These are phyloP conservation scores for Mycocentrospora acerina DNA, from an alignment of 2,329 filamentous ascomycete genomes.

Conservation along the genomic window DNA sequence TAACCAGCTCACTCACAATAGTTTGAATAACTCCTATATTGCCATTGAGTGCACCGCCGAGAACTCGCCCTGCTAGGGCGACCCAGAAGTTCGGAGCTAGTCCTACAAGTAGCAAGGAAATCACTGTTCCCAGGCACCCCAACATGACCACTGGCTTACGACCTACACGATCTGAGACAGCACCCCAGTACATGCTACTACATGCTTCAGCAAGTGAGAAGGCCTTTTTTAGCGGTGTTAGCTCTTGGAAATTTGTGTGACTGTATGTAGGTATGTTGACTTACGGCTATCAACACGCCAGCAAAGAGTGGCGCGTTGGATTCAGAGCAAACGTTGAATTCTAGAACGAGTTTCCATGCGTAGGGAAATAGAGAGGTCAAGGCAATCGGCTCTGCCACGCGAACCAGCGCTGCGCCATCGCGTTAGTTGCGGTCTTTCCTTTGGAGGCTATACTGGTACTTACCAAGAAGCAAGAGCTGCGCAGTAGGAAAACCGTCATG, in stretches of 20 bases:
- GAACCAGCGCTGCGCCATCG: constrained; percentile 71
- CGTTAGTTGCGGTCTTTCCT: constrained; percentile 5
- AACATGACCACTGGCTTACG: constrained; percentile 44
- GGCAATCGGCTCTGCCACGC: constrained; percentile 88
- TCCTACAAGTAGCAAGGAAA: constrained; percentile 80
- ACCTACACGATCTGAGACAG: constrained; percentile 42
- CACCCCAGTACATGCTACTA: constrained; percentile 68
- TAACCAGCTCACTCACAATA: constrained; percentile 87
- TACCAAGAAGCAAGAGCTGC: constrained; percentile 84
- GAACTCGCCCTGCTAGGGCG: constrained; percentile 71
- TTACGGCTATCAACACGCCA: constrained; percentile 66
- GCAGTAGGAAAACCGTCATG: constrained; percentile 73
- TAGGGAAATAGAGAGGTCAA: constrained; percentile 94
- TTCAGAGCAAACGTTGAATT: constrained; percentile 39
- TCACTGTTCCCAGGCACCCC: constrained; percentile 73
- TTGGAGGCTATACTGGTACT: constrained; percentile 31
- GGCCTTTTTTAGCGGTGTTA: no score
- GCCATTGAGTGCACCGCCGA: constrained; percentile 84
- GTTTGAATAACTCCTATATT: constrained; percentile 88
- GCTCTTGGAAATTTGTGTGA: no score
- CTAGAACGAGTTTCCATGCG: constrained; percentile 43
- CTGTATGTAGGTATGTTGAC: no score
- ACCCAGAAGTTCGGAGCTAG: constrained; percentile 82
- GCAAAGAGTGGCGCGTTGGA: constrained; percentile 76
- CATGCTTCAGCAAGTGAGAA: constrained; percentile 65